These are phyloP conservation scores for Austropuccinia psidii DNA, from an alignment of 1,284 basidiomycete species.

Conservation along the genomic window DNA sequence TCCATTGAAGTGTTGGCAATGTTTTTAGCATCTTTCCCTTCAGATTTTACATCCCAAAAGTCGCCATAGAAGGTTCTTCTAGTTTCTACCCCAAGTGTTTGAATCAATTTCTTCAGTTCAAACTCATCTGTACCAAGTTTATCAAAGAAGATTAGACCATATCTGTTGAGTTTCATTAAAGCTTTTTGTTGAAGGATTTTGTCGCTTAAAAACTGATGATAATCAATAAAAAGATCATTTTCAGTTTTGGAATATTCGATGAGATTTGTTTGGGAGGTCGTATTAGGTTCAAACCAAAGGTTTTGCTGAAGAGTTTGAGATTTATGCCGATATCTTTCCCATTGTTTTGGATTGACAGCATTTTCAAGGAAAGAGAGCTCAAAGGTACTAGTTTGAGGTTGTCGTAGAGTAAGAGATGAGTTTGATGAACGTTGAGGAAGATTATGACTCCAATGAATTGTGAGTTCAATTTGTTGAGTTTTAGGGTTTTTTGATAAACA, in stretches of 20 bases:
- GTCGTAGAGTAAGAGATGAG: not conserved
- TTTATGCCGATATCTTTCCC: slow-evolving; percentile 9
- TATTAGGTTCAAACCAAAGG: slow-evolving; percentile 6
- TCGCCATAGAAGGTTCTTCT: slow-evolving; percentile 81
- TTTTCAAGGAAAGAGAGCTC: not conserved
- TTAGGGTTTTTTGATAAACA: not conserved
- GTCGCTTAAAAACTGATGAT: not conserved
- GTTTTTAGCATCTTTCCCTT: slow-evolving; percentile 64
- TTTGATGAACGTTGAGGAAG: not conserved
- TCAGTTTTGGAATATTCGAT: not conserved
- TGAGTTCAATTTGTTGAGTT: not conserved
- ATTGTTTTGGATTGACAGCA: not conserved
- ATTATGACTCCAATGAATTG: slow-evolving; percentile 17
- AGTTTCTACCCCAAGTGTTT: slow-evolving; percentile 61
- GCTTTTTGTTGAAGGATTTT: slow-evolving; percentile 38
- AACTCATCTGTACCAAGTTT: slow-evolving; percentile 60
- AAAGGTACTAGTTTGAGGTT: not conserved
- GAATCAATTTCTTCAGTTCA: slow-evolving; percentile 60
- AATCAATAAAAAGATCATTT: slow-evolving; percentile 2
- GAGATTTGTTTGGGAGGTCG: not conserved
- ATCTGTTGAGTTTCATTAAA: slow-evolving; percentile 50
- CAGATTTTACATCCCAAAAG: slow-evolving; percentile 79
- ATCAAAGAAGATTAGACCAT: slow-evolving; percentile 54
- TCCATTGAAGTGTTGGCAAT: slow-evolving; percentile 91
- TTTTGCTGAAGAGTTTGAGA: not conserved